Percentiles rank a stretch among this genome's conserved stretches.
Conservation (phyloP, 306 rosid genomes). For the Arachis hypogaea region DNA sequence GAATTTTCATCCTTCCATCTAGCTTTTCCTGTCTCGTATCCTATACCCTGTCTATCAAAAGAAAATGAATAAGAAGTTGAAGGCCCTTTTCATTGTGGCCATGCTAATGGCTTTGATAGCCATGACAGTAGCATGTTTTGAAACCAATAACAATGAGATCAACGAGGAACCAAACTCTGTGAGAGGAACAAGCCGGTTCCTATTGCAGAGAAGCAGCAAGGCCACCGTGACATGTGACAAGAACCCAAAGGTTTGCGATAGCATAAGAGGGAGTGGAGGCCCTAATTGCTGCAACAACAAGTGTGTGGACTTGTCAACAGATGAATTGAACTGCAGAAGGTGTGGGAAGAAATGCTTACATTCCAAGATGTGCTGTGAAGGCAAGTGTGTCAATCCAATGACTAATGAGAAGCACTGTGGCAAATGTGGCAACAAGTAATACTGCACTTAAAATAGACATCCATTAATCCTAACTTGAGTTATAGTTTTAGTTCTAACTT, state of each 20-base stretch:
- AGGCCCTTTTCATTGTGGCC: conserved; percentile 43
- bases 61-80: conserved; percentile 45
- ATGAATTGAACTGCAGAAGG: conserved; percentile 59
- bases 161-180: conserved; percentile 24
- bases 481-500: no score
- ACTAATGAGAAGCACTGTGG: no score
- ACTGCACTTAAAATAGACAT: no score
- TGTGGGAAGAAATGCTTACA: conserved; percentile 70
- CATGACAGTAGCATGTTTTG: conserved; percentile 3
- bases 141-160: not conserved
- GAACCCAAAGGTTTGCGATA: conserved; percentile 48
- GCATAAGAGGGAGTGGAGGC: conserved; percentile 46
- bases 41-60: no score
- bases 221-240: conserved; percentile 49
- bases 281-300: conserved; percentile 53
- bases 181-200: conserved; percentile 46
- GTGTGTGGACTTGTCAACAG: conserved; percentile 52
- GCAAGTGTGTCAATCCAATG: conserved; percentile 55
- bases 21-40: not conserved
- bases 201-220: conserved; percentile 24
- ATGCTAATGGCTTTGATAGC: conserved; percentile 48
- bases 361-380: conserved; percentile 59
- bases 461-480: no score
- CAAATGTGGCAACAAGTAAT: no score
- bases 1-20: no score